Base-by-base conservation (phyloP, 495 filamentous ascomycete genomes). In the Lophiostoma macrostomum region DNA sequence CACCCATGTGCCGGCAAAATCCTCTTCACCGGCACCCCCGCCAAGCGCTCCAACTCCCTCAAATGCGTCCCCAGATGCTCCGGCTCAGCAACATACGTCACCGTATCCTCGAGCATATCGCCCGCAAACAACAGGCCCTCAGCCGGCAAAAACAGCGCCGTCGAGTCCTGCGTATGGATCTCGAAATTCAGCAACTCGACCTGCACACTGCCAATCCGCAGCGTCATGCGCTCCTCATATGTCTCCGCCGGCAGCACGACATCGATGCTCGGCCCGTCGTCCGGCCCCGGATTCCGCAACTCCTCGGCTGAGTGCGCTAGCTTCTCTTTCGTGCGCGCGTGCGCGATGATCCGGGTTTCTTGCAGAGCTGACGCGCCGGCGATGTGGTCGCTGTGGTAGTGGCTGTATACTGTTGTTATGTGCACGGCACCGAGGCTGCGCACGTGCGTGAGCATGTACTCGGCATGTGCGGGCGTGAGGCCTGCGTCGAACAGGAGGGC, bases 31-130 rank as follows among this genome's bases (percentile, higher is more conserved):
- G 41, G 23, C 20, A 45, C 23, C 25, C 30, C 19, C 3, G 41
- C 23, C 41, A 45, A 28, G n/a, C 41, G 41, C 22, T 45, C 16
- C 3, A 45, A 19, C 25, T 45, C 41, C 24, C 14, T 13, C 20
- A 28, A 27, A 19, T 45, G 41, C 6, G 23, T 45, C 5, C 23
- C 14, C 11, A 45, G 22, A 11, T 14, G 12, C n/a, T 4, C 20
- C 2, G 41, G 12, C 27, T 45, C 41, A 6, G 8, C 23, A 14
- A 45, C 30, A 14, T 19, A 45, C 6, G 41, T 45, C 5, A 27
- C 41, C n/a, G 41, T 45, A 16, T 45, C 41, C n/a, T 45, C 41
- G 41, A 45, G 41, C 13, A 27, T 45, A 27, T 45, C 41, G 22
- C 41, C 41, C 2, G 41, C 41, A 23, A 45, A 45, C 6, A 45